Conservation (phyloP, 352 stramenopile genomes). For the Pythium sukuiense region DNA sequence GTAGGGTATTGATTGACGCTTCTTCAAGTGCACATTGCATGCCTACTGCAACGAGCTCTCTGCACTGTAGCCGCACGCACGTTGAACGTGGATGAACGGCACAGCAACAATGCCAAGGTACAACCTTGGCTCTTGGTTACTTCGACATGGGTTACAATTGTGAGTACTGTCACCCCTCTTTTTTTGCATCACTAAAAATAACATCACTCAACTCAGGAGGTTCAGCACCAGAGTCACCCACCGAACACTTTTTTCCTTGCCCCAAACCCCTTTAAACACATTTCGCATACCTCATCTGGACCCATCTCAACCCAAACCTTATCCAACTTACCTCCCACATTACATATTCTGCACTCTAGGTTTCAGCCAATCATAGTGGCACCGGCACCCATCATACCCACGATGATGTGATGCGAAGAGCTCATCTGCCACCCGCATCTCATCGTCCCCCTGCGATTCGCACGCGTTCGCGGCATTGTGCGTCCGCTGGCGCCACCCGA, state of each 20-base stretch:
- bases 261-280: not conserved
- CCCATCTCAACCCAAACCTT: not conserved
- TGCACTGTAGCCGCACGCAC: not conserved
- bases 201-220: constrained; percentile 12
- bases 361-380: not conserved
- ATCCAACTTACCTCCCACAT: not conserved
- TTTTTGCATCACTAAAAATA: not conserved
- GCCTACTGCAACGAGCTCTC: not conserved
- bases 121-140: too few relatives aligned
- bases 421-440: not conserved
- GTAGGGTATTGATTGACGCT: not conserved
- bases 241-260: not conserved
- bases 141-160: not conserved
- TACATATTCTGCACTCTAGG: not conserved
- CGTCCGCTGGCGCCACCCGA: not conserved
- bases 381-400: not conserved
- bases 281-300: not conserved
- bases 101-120: too few relatives aligned
- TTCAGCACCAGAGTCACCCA: constrained; percentile 17
- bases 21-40: not conserved
- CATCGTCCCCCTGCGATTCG: constrained; percentile 2
- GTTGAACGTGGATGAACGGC: too few relatives aligned
- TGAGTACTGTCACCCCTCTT: not conserved
- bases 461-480: not conserved
- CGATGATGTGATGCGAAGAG: constrained; percentile 3